A percentile compares a stretch with the other conserved stretches of the same genome.
Conservation (phyloP, 495 filamentous ascomycete species). For the Talaromyces stipitatus region DNA sequence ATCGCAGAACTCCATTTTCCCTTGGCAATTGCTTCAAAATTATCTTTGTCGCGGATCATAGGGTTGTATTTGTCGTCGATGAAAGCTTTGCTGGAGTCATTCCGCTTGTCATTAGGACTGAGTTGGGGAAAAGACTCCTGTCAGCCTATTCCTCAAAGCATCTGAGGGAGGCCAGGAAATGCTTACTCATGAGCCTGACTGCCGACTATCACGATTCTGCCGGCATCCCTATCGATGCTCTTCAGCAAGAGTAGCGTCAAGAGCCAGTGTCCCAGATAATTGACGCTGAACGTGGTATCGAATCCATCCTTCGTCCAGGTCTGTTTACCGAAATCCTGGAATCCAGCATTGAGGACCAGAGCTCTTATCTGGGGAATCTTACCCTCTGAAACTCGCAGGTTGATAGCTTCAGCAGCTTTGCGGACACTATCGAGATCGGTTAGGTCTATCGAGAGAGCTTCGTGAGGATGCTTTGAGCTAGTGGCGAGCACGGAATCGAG, state of each 20-base stretch:
- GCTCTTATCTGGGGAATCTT: slow-evolving; percentile 31
- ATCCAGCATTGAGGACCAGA: slow-evolving; percentile 39
- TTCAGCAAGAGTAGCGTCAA: slow-evolving; percentile 35
- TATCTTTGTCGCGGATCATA: slow-evolving; percentile 13
- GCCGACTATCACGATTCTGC: slow-evolving; percentile 33
- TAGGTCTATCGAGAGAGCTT: slow-evolving; percentile 23
- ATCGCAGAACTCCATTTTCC: slow-evolving; percentile 18
- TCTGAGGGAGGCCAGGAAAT: background rate
- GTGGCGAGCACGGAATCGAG: slow-evolving; percentile 14
- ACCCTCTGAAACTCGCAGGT: slow-evolving; percentile 19
- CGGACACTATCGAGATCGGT: slow-evolving; percentile 27
- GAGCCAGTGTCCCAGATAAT: slow-evolving; percentile 36
- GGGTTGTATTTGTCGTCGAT: slow-evolving; percentile 17
- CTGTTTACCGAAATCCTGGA: slow-evolving; percentile 22
- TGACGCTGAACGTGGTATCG: slow-evolving; percentile 37
- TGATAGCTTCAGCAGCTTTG: slow-evolving; percentile 18
- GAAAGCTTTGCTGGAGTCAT: slow-evolving; percentile 6
- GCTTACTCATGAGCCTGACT: slow-evolving; percentile 30
- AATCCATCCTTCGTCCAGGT: slow-evolving; percentile 27
- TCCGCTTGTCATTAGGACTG: background rate
- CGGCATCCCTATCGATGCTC: slow-evolving; percentile 32
- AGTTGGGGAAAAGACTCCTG: background rate
- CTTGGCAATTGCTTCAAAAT: slow-evolving; percentile 21
- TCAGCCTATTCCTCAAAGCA: background rate
- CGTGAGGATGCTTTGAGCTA: slow-evolving; percentile 11